Base-by-base conservation (phyloP, 1,139 yeast species). In the Taiozyma onychis region DNA sequence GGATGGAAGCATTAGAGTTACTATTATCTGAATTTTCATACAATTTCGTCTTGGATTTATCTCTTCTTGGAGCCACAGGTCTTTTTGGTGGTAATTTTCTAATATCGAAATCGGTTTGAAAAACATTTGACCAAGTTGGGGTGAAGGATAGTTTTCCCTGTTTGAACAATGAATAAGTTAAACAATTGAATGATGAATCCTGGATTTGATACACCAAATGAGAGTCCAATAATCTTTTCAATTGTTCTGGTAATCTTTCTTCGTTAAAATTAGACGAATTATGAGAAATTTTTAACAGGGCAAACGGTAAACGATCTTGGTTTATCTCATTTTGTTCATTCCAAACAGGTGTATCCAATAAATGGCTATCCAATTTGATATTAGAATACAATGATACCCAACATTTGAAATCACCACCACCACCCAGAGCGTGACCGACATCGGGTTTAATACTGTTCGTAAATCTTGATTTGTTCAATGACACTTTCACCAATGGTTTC, bases 401-500 rank as follows among this genome's bases (percentile, higher is more conserved):
- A 47, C 66, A 64, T 43, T 66, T 64, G 4, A 51, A 43, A 7
- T 51, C 54, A n/a, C 41, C 22, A n/a, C 41, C 22, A n/a, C 42
- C 22, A 16, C 22, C 11, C 18, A 35, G 11, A 28, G 5, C 30
- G 28, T 42, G 51, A 14, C 43, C 45, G 24, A 44, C 34, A 14
- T 26, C 41, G 9, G 46, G 16, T 11, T 51, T 44, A 43, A 39
- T 24, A 13, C 42, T 46, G 27, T 55, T 52, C 7, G 61, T 54
- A 45, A 75, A 83, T 46, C 88, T 69, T n/a, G 81, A 62, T 50
- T 84, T 68, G 54, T 75, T 73, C 47, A 74, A 70, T 39, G 67
- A 66, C 18, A 81, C 63, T 54, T 74, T 65, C 14, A 73, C 67
- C 41, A 65, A 71, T 24, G 80, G 89, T 62, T 72, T 73, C 57